Base-by-base conservation (phyloP, 176 grass and related monocot genomes). In the Oryza glaberrima region DNA sequence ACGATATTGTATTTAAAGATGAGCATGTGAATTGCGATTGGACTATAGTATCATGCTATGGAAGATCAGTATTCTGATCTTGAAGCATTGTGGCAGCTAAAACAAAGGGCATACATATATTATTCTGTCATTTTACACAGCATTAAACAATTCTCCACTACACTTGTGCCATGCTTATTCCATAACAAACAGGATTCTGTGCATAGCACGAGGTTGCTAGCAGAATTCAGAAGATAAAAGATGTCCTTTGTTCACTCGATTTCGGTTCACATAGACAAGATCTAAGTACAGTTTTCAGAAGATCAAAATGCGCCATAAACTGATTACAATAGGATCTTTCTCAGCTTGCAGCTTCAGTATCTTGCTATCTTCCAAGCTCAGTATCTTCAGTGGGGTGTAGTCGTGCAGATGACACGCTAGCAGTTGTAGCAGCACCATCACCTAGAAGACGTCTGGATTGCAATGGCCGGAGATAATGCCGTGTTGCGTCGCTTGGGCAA, bases 381-480 rank as follows among this genome's bases (percentile, higher is more conserved):
- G 3, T n/a, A 61, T 20, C 17, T 58, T 58, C 54, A 9, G 17
- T 63, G 36, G 11, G 44, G 25, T 49, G 48, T 30, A 34, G 26
- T 28, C 26, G 26, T 28, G 26, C 26, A 28, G 72, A 73, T 46
- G 41, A 25, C 11, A 73, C 17, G 47, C 1, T 75, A 54, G 26
- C 23, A 41, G 5, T n/a, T 52, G 45, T 20, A 67, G 69, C 70
- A 30, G 38, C 45, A 47, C 3, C 20, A 20, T 23, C 23, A 0
- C 22, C 45, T 90, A 86, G 58, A 72, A 90, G 46, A 86, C 35
- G 60, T 90, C 84, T 4, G 88, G 88, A 65, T 90, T 90, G 61
- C 35, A 41, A 34, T 78, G 45, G 35, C 83, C 47, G 5, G 22
- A 69, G 14, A 20, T 83, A 73, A 1, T 49, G 2, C 66, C 60